phyloP scores from a whole-genome alignment of 2,329 filamentous ascomycete species.

The Clarireedia monteithiana region DNA sequence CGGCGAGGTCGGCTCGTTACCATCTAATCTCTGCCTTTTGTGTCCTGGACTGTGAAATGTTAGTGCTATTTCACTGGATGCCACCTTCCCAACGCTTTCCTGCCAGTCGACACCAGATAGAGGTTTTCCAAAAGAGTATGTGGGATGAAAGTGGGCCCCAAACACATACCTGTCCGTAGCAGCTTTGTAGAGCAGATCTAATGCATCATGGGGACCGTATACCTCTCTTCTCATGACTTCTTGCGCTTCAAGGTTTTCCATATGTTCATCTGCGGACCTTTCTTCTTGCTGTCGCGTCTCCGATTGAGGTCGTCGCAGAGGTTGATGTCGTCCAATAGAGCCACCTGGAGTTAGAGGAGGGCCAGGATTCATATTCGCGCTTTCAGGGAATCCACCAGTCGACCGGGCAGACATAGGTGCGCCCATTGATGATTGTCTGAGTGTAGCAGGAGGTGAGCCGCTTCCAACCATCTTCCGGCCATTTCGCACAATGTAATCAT shows the following conservation, averaged over 20 bases:
- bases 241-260: conserved; percentile 59
- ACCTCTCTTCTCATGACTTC: conserved; percentile 63
- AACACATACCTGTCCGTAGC: conserved; percentile 49
- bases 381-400: conserved; percentile 17
- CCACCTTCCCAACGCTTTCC: not conserved
- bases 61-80: conserved; percentile 23
- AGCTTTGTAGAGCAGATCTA: conserved; percentile 86
- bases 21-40: conserved; percentile 23
- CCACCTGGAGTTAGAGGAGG: conserved; percentile 57
- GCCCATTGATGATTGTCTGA: conserved; percentile 30
- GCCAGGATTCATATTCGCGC: conserved; percentile 27
- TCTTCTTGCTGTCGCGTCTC: conserved; percentile 27
- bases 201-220: conserved; percentile 85
- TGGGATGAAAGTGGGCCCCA: not conserved
- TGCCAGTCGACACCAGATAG: not conserved
- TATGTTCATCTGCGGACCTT: conserved; percentile 42
- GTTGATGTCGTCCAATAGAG: conserved; percentile 56
- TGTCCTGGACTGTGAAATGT: conserved; percentile 31
- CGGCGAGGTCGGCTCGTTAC: conserved; percentile 24
- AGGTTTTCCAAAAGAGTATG: not conserved
- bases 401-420: conserved; percentile 21
- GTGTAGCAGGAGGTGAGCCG: conserved; percentile 32
- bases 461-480: conserved; percentile 57
- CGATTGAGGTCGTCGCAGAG: conserved; percentile 54
- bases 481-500: conserved; percentile 65